Base-by-base conservation (phyloP, 1,139 yeast species). In the Lodderomyces elongisporus region DNA sequence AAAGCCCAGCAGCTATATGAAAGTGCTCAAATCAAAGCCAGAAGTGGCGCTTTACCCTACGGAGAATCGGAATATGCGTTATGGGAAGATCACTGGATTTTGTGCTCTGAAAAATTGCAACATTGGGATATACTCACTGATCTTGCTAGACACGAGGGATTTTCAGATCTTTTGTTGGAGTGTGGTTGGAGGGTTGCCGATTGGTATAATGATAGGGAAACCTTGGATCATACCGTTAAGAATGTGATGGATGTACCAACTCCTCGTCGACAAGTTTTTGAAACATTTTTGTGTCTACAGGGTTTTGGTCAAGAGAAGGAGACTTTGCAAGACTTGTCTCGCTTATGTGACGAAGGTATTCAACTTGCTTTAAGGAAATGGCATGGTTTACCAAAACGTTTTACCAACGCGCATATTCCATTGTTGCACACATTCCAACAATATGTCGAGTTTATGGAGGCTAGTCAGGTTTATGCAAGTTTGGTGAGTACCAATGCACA, bases 171-270 rank as follows among this genome's bases (percentile, higher is more conserved):
- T 45, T 62, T 93, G 25, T 66, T 93, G 17, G 99, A 93, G 58
- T 93, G 99, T 69, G 98, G 97, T 29, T 93, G 99, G 99, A 72
- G 98, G 53, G 95, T 91, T 31, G 97, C 98, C 5, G 97, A 93
- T 51, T 93, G 99, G 99, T 83, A 83, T 41, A 81, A 94, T 14
- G 98, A 93, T 48, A 74, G 93, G 44, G 98, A 89, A 42, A 91
- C 97, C 0, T 66, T 93, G 31, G 97, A 89, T 51, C 96, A 87
- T 53, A 84, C 96, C 0, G 94, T 91, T 22, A 85, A 88, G 56
- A 85, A 93, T 33, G 95, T 91, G 2, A 88, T 91, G 96, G 99
- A 93, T 59, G 96, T 88, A 20, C 98, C 98, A 8, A 91, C 98
- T 0, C 97, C 98, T 3, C 73, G 99, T 47, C 75, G 98, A 44